These are phyloP conservation scores for Niveomyces coronatus DNA, from an alignment of 2,329 filamentous ascomycete species.

Conservation along the genomic window DNA sequence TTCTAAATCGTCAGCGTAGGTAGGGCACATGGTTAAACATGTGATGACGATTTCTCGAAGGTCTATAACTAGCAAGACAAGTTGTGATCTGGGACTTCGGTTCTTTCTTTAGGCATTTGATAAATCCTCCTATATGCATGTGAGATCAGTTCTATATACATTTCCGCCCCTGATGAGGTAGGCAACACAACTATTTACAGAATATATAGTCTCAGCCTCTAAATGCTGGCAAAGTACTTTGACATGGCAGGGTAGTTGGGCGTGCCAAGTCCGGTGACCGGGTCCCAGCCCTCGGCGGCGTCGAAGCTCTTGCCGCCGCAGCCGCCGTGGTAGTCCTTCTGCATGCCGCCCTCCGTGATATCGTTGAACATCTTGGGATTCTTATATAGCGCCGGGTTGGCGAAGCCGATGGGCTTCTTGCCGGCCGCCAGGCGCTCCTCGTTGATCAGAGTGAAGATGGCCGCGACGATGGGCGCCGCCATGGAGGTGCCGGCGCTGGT, in stretches of 20 bases:
- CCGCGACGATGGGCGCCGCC: slow-evolving; percentile 12
- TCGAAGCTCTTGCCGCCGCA: not conserved
- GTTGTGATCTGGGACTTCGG: no score
- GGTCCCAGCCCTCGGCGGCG: slow-evolving; percentile 7
- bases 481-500: slow-evolving; percentile 10
- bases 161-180: no score
- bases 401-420: slow-evolving; percentile 28
- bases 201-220: no score
- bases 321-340: slow-evolving; percentile 3
- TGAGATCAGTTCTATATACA: no score
- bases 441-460: slow-evolving; percentile 13
- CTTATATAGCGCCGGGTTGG: slow-evolving; percentile 8
- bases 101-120: no score
- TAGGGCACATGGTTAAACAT: no score
- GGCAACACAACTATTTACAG: no score
- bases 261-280: slow-evolving; percentile 5
- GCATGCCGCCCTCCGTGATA: slow-evolving; percentile 4
- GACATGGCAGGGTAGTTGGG: slow-evolving; percentile 5
- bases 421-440: slow-evolving; percentile 15
- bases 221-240: not conserved
- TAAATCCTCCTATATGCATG: no score
- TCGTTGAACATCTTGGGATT: slow-evolving; percentile 7
- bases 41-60: no score
- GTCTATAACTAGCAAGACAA: no score
- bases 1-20: no score